These are phyloP conservation scores for Saitoella complicata DNA, from an alignment of 805 yeast genomes.

Conservation along the genomic window DNA sequence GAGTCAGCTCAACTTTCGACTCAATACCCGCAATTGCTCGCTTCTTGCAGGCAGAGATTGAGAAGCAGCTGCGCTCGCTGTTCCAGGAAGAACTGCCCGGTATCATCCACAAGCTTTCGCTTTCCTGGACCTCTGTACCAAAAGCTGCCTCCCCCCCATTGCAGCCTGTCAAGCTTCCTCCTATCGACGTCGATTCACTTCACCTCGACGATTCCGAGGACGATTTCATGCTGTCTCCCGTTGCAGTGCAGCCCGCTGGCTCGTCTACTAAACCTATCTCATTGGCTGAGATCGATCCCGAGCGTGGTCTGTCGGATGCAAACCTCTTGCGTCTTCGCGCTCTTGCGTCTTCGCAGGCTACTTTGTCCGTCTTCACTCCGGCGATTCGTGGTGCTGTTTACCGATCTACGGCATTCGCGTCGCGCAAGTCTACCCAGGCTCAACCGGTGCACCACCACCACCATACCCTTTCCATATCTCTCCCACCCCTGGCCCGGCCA, in stretches of 20 bases:
- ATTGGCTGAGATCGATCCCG: slow-evolving; percentile 39
- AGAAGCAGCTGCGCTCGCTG: slow-evolving; percentile 58
- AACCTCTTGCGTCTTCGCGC: slow-evolving; percentile 52
- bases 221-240: slow-evolving; percentile 2
- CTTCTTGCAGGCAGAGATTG: slow-evolving; percentile 68
- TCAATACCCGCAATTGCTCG: slow-evolving; percentile 69
- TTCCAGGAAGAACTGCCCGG: slow-evolving; percentile 76
- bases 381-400: slow-evolving; percentile 41
- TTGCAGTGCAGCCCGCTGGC: slow-evolving; percentile 5
- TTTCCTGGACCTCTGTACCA: slow-evolving; percentile 37
- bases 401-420: slow-evolving; percentile 24
- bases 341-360: slow-evolving; percentile 58
- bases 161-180: neutral
- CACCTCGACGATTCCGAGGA: no score
- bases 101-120: slow-evolving; percentile 56
- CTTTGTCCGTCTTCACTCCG: slow-evolving; percentile 55
- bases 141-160: slow-evolving; percentile 4
- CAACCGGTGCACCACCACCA: no score
- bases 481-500: no score
- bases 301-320: slow-evolving; percentile 49
- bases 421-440: no score
- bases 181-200: no score
- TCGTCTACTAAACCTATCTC: slow-evolving; percentile 25
- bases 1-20: slow-evolving; percentile 76
- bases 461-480: no score